A percentile compares a stretch with the other conserved stretches of the same genome.
Conservation (phyloP, 768 basidiomycete species). For the Tricholoma sp. region DNA sequence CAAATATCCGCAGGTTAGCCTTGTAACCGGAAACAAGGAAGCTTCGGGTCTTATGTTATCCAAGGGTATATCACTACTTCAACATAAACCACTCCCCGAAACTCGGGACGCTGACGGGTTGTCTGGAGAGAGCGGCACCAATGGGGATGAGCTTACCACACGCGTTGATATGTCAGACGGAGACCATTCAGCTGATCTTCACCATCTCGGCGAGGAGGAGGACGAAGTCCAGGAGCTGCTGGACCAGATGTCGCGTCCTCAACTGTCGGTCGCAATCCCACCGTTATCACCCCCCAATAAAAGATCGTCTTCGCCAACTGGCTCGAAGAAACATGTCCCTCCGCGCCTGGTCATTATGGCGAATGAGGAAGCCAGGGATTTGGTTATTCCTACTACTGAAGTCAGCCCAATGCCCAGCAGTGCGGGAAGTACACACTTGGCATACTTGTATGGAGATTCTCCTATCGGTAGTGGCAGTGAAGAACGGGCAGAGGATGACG, state of each 20-base stretch:
- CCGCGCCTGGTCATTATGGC: slow-evolving; percentile 53
- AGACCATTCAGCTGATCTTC: slow-evolving; percentile 49
- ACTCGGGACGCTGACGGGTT: slow-evolving; percentile 3
- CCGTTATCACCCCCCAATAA: slow-evolving; percentile 27
- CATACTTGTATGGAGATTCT: slow-evolving; percentile 37
- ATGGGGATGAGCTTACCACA: slow-evolving; percentile 35
- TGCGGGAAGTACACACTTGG: slow-evolving; percentile 33
- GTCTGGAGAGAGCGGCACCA: slow-evolving; percentile 21
- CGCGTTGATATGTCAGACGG: slow-evolving; percentile 29
- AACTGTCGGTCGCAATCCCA: slow-evolving; percentile 33
- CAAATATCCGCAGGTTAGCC: slow-evolving; percentile 36
- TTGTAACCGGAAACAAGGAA: slow-evolving; percentile 49
- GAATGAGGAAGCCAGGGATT: slow-evolving; percentile 24
- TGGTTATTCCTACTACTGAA: slow-evolving; percentile 31
- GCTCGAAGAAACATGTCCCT: slow-evolving; percentile 41
- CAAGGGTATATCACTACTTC: slow-evolving; percentile 13
- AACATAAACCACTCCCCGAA: slow-evolving; percentile 31
- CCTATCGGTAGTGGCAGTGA: neutral
- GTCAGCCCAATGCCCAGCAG: slow-evolving; percentile 32
- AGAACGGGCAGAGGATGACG: slow-evolving; percentile 28
- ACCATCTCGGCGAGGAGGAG: slow-evolving; percentile 29
- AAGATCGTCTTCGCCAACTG: slow-evolving; percentile 29
- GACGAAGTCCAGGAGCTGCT: slow-evolving; percentile 39
- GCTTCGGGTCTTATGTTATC: slow-evolving; percentile 32
- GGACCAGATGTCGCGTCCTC: slow-evolving; percentile 34